Conservation (phyloP, 2,329 filamentous ascomycete genomes). For the Arachnomyces sp. region DNA sequence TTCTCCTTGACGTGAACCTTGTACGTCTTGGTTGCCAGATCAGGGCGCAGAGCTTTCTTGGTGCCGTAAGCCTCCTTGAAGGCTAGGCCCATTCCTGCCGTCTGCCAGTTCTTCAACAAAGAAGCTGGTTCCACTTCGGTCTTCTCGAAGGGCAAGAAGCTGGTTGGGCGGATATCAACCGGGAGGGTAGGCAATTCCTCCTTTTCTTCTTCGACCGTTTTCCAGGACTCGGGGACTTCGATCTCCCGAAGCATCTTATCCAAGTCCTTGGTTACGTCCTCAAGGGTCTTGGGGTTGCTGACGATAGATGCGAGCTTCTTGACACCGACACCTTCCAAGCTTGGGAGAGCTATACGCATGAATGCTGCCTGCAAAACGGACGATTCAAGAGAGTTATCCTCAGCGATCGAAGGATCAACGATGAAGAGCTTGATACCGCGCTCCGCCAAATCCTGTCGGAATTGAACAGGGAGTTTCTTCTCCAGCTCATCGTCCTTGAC, state of each 20-base stretch:
- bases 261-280: conserved; percentile 53
- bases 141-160: conserved; percentile 75
- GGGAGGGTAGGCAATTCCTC: conserved; percentile 41
- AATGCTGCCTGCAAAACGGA: conserved; percentile 74
- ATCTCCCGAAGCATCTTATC: conserved; percentile 62
- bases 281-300: conserved; percentile 52
- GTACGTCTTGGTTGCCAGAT: conserved; percentile 75
- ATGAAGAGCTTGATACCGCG: conserved; percentile 65
- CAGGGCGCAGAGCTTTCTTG: conserved; percentile 65
- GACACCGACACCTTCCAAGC: conserved; percentile 53
- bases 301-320: conserved; percentile 58
- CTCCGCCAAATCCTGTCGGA: conserved; percentile 63
- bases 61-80: conserved; percentile 95
- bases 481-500: conserved; percentile 84
- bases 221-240: conserved; percentile 73
- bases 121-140: conserved; percentile 59
- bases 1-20: conserved; percentile 92
- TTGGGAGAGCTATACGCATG: conserved; percentile 64
- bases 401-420: conserved; percentile 61
- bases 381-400: conserved; percentile 58
- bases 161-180: conserved; percentile 62
- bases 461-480: conserved; percentile 64
- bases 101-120: conserved; percentile 67
- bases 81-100: conserved; percentile 73
- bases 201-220: conserved; percentile 51